Evolutionary conservation across 225 moss, liverwort and hornwort species (phyloP), one percentile per base, ranked within the genome.

Genomic region (Polytrichum formosum): DNA sequence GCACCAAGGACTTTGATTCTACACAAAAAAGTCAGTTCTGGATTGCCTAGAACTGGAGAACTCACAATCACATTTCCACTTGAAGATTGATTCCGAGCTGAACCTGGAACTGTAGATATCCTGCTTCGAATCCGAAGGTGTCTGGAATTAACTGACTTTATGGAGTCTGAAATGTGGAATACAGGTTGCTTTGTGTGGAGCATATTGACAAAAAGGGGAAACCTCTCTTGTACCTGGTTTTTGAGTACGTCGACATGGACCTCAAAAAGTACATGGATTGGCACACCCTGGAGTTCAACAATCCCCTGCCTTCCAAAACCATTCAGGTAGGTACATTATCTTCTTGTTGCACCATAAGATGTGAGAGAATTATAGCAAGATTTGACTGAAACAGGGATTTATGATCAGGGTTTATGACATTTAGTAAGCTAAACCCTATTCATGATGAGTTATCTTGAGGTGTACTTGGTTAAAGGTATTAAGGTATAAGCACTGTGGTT

Each of bases 141-240:
- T 16, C 46, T 46, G 46, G 46, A 13, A 13, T 13, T 46, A 13
- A 46, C 46, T 46, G 3, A 46, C 46, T 46, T 46, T 46, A 46
- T 46, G 46, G 46, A 46, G 16, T 46, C 16, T 46, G 46, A 46
- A 4, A 13, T 46, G 16, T 46, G 13, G 46, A 46, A 22, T 58
- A 63, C 26, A 54, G 67, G 46, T 26, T 67, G 67, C 67, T 67
- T 17, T 18, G 67, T 9, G 67, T 67, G 5, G 67, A 67, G 25
- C 46, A 67, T 25, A 53, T 67, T 5, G 53, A 67, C 67, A 67
- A 67, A 18, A 26, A 54, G 5, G 67, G 67, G 54, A 67, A 67
- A 17, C 26, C 67, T 0, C 53, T 22, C n/a, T 54, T 67, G 53
- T 67, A 67, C 25, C 17, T 54, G 53, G 67, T 67, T 23, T 67